Evolutionary conservation across 495 filamentous ascomycete species (phyloP), one percentile per base, ranked within the genome.

Genomic region (Penicillium parvum): DNA sequence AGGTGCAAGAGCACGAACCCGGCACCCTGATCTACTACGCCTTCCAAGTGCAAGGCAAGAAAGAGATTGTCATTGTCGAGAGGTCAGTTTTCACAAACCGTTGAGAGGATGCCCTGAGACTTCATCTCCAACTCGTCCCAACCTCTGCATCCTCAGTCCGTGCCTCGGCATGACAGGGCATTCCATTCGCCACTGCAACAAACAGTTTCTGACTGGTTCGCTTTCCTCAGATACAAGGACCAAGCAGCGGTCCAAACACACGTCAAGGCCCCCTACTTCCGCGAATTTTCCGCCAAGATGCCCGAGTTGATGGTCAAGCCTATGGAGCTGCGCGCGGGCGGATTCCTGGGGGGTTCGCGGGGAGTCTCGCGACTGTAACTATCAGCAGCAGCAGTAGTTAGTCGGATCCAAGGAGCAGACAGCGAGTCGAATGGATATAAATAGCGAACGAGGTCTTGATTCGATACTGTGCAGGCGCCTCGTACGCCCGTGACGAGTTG

Each of bases 11-110:
- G 14, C 35, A 63, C 11, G 64, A 67, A 18, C 61, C 64, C 9
- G 53, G 55, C n/a, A 65, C 61, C 11, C 41, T 67, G 10, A 26
- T 65, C 27, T 67, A 67, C 43, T 61, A 63, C 25, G 50, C 59
- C 12, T 58, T 58, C 12, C 25, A 37, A 4, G 50, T 62, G 12
- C 44, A 46, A 7, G 53, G 56, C 12, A 57, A 58, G 20, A 53
- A 59, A 5, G 61, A 63, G 33, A 58, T 67, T 29, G 50, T 61
- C n/a, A 52, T 65, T 14, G 50, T 67, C 3, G 61, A 67, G 42
- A 51, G 59, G 64, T 67, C 19, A 38, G 52, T 38, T 3, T 4
- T n/a, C n/a, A n/a, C n/a, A n/a, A n/a, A n/a, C n/a, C n/a, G n/a
- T n/a, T n/a, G n/a, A n/a, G n/a, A n/a, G n/a, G n/a, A n/a, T n/a